These are phyloP conservation scores for Cystobasidiaceae sp. DNA, from an alignment of 1,284 basidiomycete genomes.

Conservation along the genomic window DNA sequence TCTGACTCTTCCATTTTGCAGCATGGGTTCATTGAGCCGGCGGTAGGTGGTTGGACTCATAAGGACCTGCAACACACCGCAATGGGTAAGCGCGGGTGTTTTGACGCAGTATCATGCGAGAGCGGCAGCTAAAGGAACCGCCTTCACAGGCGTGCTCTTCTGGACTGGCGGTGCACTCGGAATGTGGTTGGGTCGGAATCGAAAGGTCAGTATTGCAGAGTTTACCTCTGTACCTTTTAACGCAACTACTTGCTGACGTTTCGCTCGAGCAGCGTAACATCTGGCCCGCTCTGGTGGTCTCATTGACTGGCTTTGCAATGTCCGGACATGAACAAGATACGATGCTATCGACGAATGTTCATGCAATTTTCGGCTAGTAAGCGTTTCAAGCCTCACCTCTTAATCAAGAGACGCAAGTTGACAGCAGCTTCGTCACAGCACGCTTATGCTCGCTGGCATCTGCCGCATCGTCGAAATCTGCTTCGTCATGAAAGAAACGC, in stretches of 20 bases:
- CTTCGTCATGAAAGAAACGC: conserved; percentile 54
- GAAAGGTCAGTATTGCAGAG: conserved; percentile 43
- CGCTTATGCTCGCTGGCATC: conserved; percentile 77
- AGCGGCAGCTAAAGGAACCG: too few species aligned
- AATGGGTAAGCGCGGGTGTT: too few species aligned
- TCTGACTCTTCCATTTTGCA: not conserved
- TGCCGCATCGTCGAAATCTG: conserved; percentile 80
- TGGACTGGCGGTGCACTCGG: conserved; percentile 87
- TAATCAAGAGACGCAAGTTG: not conserved
- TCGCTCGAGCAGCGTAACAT: conserved; percentile 61
- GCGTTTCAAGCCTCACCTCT: not conserved
- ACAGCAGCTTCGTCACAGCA: conserved; percentile 41
- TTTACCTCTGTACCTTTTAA: not conserved
- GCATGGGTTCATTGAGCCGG: conserved; percentile 37
- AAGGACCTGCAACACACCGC: conserved; percentile 42
- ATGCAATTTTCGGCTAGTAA: conserved; percentile 36
- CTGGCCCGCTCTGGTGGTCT: conserved; percentile 66
- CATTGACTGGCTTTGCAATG: conserved; percentile 93
- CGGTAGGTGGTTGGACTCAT: conserved; percentile 32
- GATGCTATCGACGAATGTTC: conserved; percentile 69
- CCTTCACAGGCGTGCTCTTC: conserved; percentile 58
- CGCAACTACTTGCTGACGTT: too few species aligned
- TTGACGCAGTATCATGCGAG: too few species aligned
- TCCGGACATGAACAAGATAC: conserved; percentile 79
- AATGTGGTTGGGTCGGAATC: conserved; percentile 75